These are phyloP conservation scores for Ceratocystiopsis minuta DNA, from an alignment of 2,329 filamentous ascomycete genomes.

Conservation along the genomic window DNA sequence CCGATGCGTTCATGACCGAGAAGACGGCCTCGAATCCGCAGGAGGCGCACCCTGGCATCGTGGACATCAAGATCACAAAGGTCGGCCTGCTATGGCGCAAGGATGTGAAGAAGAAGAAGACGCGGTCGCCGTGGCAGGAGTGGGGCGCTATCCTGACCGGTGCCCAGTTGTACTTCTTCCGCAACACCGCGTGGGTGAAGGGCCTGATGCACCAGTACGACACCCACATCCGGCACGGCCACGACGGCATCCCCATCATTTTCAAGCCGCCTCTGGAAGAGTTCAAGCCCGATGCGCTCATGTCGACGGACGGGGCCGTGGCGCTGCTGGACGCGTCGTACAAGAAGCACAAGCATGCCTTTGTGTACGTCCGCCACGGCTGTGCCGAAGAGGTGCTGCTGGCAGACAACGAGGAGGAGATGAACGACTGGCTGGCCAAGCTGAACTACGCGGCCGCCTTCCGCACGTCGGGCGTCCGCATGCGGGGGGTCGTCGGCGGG, in stretches of 20 bases:
- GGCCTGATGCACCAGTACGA: slow-evolving; percentile 79
- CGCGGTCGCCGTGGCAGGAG: slow-evolving; percentile 92
- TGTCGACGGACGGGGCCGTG: slow-evolving; percentile 86
- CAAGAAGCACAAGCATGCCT: slow-evolving; percentile 89
- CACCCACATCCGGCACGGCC: slow-evolving; percentile 57
- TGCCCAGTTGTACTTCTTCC: slow-evolving; percentile 94
- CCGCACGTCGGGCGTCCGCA: slow-evolving; percentile 74
- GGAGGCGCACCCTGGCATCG: slow-evolving; percentile 77
- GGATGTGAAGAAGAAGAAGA: slow-evolving; percentile 81
- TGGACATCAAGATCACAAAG: slow-evolving; percentile 95
- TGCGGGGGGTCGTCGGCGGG: slow-evolving; percentile 70
- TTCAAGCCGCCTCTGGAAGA: slow-evolving; percentile 81
- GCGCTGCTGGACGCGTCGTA: slow-evolving; percentile 74
- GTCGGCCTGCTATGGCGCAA: slow-evolving; percentile 92
- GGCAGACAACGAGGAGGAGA: slow-evolving; percentile 74
- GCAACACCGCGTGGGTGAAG: slow-evolving; percentile 85
- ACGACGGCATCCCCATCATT: slow-evolving; percentile 58
- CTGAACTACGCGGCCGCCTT: slow-evolving; percentile 95
- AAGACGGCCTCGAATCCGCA: slow-evolving; percentile 69
- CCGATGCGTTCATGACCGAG: slow-evolving; percentile 87
- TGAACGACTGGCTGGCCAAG: slow-evolving; percentile 93
- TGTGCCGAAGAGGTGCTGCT: slow-evolving; percentile 80
- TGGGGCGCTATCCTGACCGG: slow-evolving; percentile 94
- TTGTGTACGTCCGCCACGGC: slow-evolving; percentile 73
- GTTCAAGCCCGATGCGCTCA: slow-evolving; percentile 84